These are phyloP conservation scores for Ogataea trehalophila DNA, from an alignment of 805 yeast species.

Conservation along the genomic window DNA sequence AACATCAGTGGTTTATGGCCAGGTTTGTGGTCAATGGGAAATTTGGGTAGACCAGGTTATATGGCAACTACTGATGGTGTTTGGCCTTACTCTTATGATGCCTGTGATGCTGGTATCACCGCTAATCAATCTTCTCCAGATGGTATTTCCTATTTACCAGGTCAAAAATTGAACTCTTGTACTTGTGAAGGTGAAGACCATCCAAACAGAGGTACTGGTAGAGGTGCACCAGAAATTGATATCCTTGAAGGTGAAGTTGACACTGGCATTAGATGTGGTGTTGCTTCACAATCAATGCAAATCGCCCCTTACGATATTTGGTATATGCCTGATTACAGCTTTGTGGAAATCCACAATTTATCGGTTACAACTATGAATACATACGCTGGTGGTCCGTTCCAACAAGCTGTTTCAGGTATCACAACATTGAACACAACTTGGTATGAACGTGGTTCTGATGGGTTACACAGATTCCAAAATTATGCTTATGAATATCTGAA, in stretches of 20 bases:
- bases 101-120: conserved; percentile 92
- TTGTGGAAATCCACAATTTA: conserved; percentile 63
- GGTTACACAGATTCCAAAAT: conserved; percentile 53
- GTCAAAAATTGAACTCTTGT: conserved; percentile 74
- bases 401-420: conserved; percentile 84
- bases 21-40: conserved; percentile 93
- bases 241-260: conserved; percentile 79
- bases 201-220: conserved; percentile 81
- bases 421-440: conserved; percentile 76
- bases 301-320: conserved; percentile 92
- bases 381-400: conserved; percentile 89
- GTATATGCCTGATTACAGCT: conserved; percentile 88
- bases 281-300: conserved; percentile 90
- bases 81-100: conserved; percentile 89
- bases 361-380: conserved; percentile 77
- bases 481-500: conserved; percentile 76
- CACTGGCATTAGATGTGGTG: conserved; percentile 46
- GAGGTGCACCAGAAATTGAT: conserved; percentile 97
- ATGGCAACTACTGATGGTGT: conserved; percentile 84
- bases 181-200: conserved; percentile 81
- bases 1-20: conserved; percentile 88
- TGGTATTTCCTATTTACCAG: conserved; percentile 83
- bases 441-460: conserved; percentile 63
- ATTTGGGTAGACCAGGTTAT: conserved; percentile 88
- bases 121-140: conserved; percentile 89